These are phyloP conservation scores for Gossypium lobatum DNA, from an alignment of 441 rosid species.

Conservation along the genomic window DNA sequence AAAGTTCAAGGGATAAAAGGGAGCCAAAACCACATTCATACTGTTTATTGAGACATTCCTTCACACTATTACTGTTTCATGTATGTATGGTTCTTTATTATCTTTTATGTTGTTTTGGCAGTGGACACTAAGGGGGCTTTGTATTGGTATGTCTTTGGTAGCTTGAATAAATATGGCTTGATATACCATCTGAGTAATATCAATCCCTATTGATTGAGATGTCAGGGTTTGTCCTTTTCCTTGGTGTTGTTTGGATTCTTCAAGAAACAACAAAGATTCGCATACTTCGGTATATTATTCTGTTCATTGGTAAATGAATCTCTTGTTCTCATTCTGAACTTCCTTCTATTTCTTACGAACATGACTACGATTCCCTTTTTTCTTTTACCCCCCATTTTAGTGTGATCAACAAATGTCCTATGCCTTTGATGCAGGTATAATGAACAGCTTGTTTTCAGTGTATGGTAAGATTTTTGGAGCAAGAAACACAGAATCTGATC, in stretches of 20 bases:
- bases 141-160: slow-evolving; percentile 30
- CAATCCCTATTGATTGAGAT: slow-evolving; percentile 15
- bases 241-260: slow-evolving; percentile 35
- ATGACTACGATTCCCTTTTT: background rate
- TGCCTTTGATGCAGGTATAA: slow-evolving; percentile 30
- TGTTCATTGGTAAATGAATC: slow-evolving; percentile 34
- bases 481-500: background rate
- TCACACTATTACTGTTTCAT: background rate
- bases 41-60: background rate
- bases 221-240: slow-evolving; percentile 34
- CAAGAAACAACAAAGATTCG: slow-evolving; percentile 35
- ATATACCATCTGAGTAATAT: background rate
- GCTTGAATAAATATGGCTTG: slow-evolving; percentile 12
- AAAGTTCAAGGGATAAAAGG: background rate
- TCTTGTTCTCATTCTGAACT: background rate
- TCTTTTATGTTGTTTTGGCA: slow-evolving; percentile 19
- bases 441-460: slow-evolving; percentile 47
- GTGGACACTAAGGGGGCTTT: slow-evolving; percentile 46
- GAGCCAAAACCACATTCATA: background rate
- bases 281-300: slow-evolving; percentile 29
- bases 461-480: slow-evolving; percentile 25
- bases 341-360: background rate
- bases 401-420: slow-evolving; percentile 7
- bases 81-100: background rate
- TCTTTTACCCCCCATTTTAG: background rate